Conservation (phyloP, 2,329 filamentous ascomycete genomes). For the Lachnellula cervina region DNA sequence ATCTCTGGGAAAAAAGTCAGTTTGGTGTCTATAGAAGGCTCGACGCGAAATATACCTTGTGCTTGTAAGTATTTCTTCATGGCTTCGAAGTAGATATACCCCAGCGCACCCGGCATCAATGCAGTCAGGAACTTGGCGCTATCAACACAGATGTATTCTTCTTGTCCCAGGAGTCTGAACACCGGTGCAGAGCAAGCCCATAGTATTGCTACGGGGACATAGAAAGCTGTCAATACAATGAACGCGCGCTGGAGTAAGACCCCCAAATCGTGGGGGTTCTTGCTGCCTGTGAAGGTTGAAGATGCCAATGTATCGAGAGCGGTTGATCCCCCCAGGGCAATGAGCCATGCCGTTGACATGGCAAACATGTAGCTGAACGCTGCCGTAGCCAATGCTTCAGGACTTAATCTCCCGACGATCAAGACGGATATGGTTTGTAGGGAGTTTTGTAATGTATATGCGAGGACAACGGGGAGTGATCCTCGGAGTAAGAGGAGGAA, state of each 20-base stretch:
- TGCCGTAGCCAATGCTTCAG: conserved; percentile 73
- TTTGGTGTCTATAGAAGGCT: conserved; percentile 34
- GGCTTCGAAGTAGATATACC: conserved; percentile 82
- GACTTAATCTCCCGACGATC: conserved; percentile 72
- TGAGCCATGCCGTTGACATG: conserved; percentile 82
- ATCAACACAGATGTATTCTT: conserved; percentile 69
- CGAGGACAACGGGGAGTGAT: conserved; percentile 73
- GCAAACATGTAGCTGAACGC: conserved; percentile 94
- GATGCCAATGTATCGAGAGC: conserved; percentile 82
- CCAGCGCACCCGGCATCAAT: conserved; percentile 74
- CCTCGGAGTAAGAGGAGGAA: conserved; percentile 63
- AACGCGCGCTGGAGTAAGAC: conserved; percentile 73
- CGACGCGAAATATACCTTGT: conserved; percentile 66
- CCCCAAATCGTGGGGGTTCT: conserved; percentile 73
- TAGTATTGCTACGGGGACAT: conserved; percentile 64
- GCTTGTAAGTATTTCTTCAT: conserved; percentile 87
- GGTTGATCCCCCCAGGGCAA: conserved; percentile 79
- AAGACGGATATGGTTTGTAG: conserved; percentile 78
- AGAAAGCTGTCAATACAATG: conserved; percentile 66
- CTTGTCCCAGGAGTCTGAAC: conserved; percentile 71
- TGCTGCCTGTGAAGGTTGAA: conserved; percentile 74
- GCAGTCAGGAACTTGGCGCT: conserved; percentile 68
- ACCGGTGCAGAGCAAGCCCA: conserved; percentile 73
- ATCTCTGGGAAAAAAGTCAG: conserved; percentile 39
- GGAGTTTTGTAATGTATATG: conserved; percentile 81